Percentiles rank a stretch among this genome's conserved stretches.
phyloP scores from a whole-genome alignment of 106 monocot species.

The Phalaenopsis aphrodite region DNA sequence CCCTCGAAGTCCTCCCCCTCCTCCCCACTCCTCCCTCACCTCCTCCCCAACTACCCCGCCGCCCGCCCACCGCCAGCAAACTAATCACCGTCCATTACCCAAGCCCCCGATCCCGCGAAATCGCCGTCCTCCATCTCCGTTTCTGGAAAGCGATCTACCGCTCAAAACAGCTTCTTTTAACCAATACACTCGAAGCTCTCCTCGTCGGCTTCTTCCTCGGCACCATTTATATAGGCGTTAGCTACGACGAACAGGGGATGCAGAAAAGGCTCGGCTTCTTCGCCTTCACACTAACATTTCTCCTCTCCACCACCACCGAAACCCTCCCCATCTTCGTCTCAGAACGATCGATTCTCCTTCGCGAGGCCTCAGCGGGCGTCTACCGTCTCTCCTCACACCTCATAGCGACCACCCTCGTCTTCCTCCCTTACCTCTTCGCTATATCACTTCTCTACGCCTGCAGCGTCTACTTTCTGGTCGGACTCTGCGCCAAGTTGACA shows the following conservation, averaged over 20 bases:
- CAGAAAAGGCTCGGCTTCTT: conserved; percentile 83
- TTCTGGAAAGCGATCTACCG: conserved; percentile 66
- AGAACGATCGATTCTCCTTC: conserved; percentile 72
- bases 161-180: conserved; percentile 70
- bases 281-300: conserved; percentile 96
- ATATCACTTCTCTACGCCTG: conserved; percentile 61
- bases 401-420: conserved; percentile 71
- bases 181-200: conserved; percentile 73
- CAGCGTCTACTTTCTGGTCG: conserved; percentile 80
- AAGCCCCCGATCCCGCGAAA: conserved; percentile 52
- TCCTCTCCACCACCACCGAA: conserved; percentile 90
- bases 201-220: conserved; percentile 73
- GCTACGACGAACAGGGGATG: conserved; percentile 54
- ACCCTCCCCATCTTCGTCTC: conserved; percentile 83
- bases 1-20: conserved; percentile 63
- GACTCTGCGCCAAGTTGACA: conserved; percentile 59
- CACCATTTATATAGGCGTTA: conserved; percentile 62
- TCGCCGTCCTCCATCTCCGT: conserved; percentile 46
- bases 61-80: neutral
- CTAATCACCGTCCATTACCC: conserved; percentile 16
- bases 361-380: conserved; percentile 69
- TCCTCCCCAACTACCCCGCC: neutral
- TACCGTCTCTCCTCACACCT: conserved; percentile 91
- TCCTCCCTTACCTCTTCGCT: conserved; percentile 79
- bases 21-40: conserved; percentile 6